Evolutionary conservation across 23 red algal genomes (phyloP).

Genomic region (Cyanidioschyzon merolae): DNA sequence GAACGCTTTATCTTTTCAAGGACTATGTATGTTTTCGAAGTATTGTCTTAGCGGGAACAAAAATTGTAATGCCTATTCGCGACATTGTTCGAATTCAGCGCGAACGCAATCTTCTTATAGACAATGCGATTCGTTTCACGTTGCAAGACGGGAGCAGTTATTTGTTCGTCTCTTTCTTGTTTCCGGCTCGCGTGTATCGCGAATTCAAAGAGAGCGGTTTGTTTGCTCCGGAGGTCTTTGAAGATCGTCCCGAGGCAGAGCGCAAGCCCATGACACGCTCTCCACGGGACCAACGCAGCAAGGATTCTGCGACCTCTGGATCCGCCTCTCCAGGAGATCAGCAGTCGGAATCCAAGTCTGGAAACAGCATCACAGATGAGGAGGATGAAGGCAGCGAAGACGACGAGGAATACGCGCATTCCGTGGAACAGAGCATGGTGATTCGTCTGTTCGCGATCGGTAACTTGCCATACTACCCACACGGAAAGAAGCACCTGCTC

Average conservation of each 20-base stretch:
- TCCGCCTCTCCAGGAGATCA: neutral
- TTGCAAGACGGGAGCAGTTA: neutral
- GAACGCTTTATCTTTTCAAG: slow-evolving; percentile 7
- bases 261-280: neutral
- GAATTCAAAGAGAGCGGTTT: neutral
- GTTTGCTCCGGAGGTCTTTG: neutral
- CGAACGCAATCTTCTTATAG: neutral
- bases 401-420: neutral
- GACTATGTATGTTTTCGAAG: slow-evolving; percentile 12
- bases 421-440: slow-evolving; percentile 8
- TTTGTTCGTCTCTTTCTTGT: slow-evolving; percentile 10
- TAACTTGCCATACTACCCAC: neutral
- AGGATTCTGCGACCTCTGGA: neutral
- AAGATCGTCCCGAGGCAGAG: neutral
- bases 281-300: neutral
- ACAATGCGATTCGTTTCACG: slow-evolving; percentile 13
- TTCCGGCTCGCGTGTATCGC: neutral
- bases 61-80: neutral
- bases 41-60: neutral
- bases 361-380: neutral
- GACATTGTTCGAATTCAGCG: neutral
- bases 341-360: neutral
- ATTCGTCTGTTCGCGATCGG: neutral
- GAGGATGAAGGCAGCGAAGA: neutral
- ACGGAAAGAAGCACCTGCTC: neutral